Conservation (phyloP, 1,284 basidiomycete species). For the Singerocomus inundabilis region DNA sequence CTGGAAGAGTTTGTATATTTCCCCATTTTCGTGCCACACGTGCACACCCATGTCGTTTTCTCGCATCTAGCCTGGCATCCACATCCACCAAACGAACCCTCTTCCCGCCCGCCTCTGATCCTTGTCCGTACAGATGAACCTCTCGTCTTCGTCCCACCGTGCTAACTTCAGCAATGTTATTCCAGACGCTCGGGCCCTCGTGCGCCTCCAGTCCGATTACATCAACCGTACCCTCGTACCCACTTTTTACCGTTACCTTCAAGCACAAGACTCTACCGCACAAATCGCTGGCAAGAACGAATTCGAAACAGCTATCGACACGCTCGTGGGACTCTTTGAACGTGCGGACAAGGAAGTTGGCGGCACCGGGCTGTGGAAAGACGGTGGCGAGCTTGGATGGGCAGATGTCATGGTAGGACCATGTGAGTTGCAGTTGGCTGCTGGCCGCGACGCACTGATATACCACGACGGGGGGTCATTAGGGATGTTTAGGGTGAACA, state of each 20-base stretch:
- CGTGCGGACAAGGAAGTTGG: slow-evolving; percentile 49
- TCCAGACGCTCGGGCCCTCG: slow-evolving; percentile 59
- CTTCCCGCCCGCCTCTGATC: slow-evolving; percentile 55
- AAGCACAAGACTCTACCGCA: slow-evolving; percentile 62
- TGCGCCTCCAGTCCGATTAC: slow-evolving; percentile 69
- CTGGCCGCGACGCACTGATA: too few relatives aligned
- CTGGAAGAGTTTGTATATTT: slow-evolving; percentile 60
- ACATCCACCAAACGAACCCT: slow-evolving; percentile 48
- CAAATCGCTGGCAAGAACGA: slow-evolving; percentile 60
- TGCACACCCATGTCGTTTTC: not conserved
- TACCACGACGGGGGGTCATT: not conserved
- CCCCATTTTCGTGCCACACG: not conserved
- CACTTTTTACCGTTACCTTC: slow-evolving; percentile 76
- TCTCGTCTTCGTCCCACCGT: not conserved
- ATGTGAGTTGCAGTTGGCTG: slow-evolving; percentile 56
- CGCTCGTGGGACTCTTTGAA: slow-evolving; percentile 58
- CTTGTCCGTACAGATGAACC: slow-evolving; percentile 46
- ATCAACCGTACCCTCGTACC: slow-evolving; percentile 66
- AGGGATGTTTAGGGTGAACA: slow-evolving; percentile 69
- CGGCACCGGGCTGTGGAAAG: slow-evolving; percentile 56
- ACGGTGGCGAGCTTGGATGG: slow-evolving; percentile 55
- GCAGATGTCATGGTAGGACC: slow-evolving; percentile 72
- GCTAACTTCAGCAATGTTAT: not conserved
- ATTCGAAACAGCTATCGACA: slow-evolving; percentile 53
- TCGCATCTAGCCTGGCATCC: slow-evolving; percentile 42